Evolutionary conservation across 2,329 filamentous ascomycete genomes (phyloP), one percentile per base, ranked within the genome.

Genomic region (Torrubiella hemipterigena): DNA sequence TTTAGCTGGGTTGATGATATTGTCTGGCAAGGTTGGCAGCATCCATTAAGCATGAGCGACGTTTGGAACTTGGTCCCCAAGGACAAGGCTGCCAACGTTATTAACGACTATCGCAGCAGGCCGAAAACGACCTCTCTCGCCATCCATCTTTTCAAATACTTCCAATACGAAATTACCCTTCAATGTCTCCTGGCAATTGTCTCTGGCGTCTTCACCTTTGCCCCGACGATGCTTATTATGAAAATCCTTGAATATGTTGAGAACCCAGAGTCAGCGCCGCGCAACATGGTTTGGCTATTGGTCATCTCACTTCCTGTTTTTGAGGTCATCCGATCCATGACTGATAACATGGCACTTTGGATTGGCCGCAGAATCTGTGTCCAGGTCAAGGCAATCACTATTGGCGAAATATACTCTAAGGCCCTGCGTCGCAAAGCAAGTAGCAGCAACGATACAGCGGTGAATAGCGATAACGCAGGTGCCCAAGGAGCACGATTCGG

Each of bases 351-450:
- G 53, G 83, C 85, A 6, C 67, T 98, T 1, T 96, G 84, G 81
- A 80, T 93, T 37, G 91, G 91, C 11, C 80, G 91, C 33, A 93
- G 86, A 55, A 82, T 95, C 39, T 94, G 87, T 56, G 89, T 98
- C 45, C 79, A 84, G 38, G 67, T 96, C 25, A 81, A 89, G 38
- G 86, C 89, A 29, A 91, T 98, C 48, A 86, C 96, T 38, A 84
- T 98, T 42, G 91, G 91, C 34, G 91, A 98, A 49, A 91, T 98
- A 29, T 98, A 98, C 52, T 83, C 86, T 33, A 98, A 98, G 59
- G 85, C 91, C 2, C 68, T 98, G 14, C 77, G 91, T 41, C 77
- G 91, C 44, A 93, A 93, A 56, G 89, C 86, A n/a, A 78, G 85
- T 14, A 77, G 86, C 7, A 73, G 77, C 13, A 69, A 67, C 25